Evolutionary conservation across 2,329 filamentous ascomycete genomes (phyloP).

Genomic region (Clonostachys rhizophaga): DNA sequence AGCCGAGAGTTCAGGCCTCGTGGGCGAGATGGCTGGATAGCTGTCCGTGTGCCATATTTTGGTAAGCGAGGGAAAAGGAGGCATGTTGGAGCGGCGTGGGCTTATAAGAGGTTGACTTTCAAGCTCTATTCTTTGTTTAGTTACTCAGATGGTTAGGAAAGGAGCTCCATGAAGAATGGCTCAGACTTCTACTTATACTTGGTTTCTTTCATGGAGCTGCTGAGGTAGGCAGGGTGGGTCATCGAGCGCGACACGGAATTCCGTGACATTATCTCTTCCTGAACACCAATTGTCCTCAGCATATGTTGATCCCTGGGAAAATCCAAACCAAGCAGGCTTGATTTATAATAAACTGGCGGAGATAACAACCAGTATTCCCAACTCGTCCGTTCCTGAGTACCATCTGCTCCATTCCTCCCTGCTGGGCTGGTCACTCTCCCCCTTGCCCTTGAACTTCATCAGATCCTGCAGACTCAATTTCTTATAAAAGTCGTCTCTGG

Average conservation of each 20-base stretch:
- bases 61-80: background rate
- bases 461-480: background rate
- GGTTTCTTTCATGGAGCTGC: no score
- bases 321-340: no score
- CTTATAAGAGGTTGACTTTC: no score
- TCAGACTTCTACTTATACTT: no score
- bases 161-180: no score
- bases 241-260: no score
- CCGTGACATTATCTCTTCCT: no score
- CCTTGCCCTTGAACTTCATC: background rate
- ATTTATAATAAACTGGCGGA: conserved; percentile 1
- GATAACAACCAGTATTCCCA: conserved; percentile 2
- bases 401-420: conserved; percentile 1
- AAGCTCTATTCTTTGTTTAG: no score
- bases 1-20: conserved; percentile 20
- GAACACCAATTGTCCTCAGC: no score
- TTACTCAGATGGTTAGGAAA: no score
- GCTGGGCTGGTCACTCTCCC: background rate
- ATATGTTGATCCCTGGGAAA: no score
- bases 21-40: conserved; percentile 21
- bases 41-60: conserved; percentile 11
- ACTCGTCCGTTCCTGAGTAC: conserved; percentile 1
- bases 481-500: background rate
- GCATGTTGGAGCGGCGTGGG: background rate
- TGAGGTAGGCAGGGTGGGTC: no score